phyloP scores from a whole-genome alignment of 2,329 filamentous ascomycete species.

The Alternaria triticina region DNA sequence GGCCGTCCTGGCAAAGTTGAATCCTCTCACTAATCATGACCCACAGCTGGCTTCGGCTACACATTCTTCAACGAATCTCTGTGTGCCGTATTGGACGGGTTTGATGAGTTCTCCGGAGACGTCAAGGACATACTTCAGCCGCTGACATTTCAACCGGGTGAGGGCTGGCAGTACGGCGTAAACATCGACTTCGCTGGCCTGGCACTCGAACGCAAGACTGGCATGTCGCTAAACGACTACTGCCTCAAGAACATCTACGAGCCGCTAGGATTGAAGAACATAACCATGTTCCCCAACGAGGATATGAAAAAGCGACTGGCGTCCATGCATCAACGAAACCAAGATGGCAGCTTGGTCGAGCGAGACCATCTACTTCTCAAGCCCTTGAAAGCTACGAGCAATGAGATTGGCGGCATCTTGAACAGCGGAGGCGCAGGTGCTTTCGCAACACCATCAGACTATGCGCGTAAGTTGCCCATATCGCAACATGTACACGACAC shows the following conservation, averaged over 20 bases:
- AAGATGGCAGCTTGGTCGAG: slow-evolving; percentile 48
- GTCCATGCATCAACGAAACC: slow-evolving; percentile 60
- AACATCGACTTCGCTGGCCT: slow-evolving; percentile 57
- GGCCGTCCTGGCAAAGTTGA: background rate
- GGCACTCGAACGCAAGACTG: slow-evolving; percentile 52
- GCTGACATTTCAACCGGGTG: slow-evolving; percentile 66
- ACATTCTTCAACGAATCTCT: slow-evolving; percentile 56
- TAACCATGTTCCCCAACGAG: slow-evolving; percentile 62
- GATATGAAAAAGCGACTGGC: slow-evolving; percentile 64
- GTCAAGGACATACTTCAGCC: slow-evolving; percentile 60
- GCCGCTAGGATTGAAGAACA: slow-evolving; percentile 54
- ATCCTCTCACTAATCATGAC: background rate
- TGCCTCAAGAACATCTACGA: slow-evolving; percentile 53
- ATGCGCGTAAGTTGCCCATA: slow-evolving; percentile 55
- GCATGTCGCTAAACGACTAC: slow-evolving; percentile 53
- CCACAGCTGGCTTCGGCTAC: slow-evolving; percentile 54
- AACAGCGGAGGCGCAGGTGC: slow-evolving; percentile 67
- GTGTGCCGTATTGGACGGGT: slow-evolving; percentile 55
- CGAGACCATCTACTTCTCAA: slow-evolving; percentile 60
- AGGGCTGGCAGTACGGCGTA: slow-evolving; percentile 62
- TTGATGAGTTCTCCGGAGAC: slow-evolving; percentile 65
- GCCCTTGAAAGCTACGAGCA: slow-evolving; percentile 53
- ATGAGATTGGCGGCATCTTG: slow-evolving; percentile 55
- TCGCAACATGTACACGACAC: background rate
- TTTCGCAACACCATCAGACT: slow-evolving; percentile 66